A percentile compares a stretch with the other conserved stretches of the same genome.
Conservation (phyloP, 2,329 filamentous ascomycete genomes). For the Aphanocladium album region DNA sequence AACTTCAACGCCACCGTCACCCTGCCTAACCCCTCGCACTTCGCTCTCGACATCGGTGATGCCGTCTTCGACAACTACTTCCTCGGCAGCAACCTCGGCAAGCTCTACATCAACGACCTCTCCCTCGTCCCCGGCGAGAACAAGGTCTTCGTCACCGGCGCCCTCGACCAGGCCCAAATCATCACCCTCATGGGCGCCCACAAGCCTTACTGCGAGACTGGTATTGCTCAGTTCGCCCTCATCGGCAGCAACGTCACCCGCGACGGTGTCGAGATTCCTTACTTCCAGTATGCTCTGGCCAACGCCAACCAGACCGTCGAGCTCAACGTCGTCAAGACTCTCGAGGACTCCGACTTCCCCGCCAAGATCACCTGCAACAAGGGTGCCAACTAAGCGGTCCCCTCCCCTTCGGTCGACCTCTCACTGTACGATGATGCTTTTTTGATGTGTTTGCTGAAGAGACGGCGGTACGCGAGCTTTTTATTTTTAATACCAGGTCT, state of each 20-base stretch:
- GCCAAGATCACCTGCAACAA: background rate
- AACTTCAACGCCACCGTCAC: slow-evolving; percentile 57
- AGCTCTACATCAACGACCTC: slow-evolving; percentile 53
- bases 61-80: slow-evolving; percentile 56
- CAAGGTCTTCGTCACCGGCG: slow-evolving; percentile 48
- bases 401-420: background rate
- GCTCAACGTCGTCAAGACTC: slow-evolving; percentile 45
- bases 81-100: slow-evolving; percentile 47
- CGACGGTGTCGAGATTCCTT: slow-evolving; percentile 47
- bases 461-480: background rate
- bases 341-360: slow-evolving; percentile 22
- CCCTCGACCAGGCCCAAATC: slow-evolving; percentile 45
- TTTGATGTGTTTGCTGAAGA: background rate
- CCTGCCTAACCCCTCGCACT: slow-evolving; percentile 60
- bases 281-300: slow-evolving; percentile 52
- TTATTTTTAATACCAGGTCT: background rate
- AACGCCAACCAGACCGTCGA: slow-evolving; percentile 46
- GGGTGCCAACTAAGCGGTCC: background rate
- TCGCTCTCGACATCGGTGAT: slow-evolving; percentile 64
- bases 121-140: slow-evolving; percentile 55
- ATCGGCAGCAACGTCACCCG: slow-evolving; percentile 47
- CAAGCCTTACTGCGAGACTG: slow-evolving; percentile 48
- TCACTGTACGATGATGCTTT: background rate
- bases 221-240: slow-evolving; percentile 51
- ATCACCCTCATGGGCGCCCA: slow-evolving; percentile 35